A percentile compares a stretch with the other conserved stretches of the same genome.
These are phyloP conservation scores for Ceratocystis alfenasii DNA, from an alignment of 2,329 filamentous ascomycete genomes.

Conservation along the genomic window DNA sequence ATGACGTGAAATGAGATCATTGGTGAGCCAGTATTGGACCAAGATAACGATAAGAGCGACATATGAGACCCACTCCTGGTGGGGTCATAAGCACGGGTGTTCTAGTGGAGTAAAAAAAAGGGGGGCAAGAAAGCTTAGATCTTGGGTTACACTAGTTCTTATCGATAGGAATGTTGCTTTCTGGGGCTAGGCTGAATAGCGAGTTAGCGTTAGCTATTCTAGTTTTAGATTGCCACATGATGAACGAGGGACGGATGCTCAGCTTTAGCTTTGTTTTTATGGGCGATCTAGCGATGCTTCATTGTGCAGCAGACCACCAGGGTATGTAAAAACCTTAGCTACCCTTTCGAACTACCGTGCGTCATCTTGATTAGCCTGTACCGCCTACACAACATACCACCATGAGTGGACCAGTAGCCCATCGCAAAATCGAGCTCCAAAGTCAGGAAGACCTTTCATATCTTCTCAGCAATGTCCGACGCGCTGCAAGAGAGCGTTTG, in stretches of 20 bases:
- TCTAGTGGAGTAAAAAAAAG: background rate
- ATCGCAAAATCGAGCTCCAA: slow-evolving; percentile 72
- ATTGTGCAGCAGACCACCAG: background rate
- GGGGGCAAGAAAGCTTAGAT: background rate
- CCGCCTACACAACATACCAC: background rate
- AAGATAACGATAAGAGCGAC: slow-evolving; percentile 2
- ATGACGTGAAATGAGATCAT: slow-evolving; percentile 14
- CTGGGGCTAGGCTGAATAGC: background rate
- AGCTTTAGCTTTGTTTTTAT: background rate
- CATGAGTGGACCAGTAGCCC: slow-evolving; percentile 34
- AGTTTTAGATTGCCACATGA: background rate
- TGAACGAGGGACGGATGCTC: no score
- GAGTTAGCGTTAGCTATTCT: background rate
- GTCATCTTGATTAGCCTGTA: background rate
- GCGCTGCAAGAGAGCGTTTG: slow-evolving; percentile 55
- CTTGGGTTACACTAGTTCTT: background rate
- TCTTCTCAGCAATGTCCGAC: slow-evolving; percentile 56
- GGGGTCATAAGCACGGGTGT: background rate
- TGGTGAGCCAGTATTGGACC: background rate
- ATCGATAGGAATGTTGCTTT: background rate
- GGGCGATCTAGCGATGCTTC: background rate
- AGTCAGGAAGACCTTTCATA: slow-evolving; percentile 60
- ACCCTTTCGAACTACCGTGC: background rate
- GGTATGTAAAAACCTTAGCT: background rate
- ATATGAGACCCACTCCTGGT: background rate